Evolutionary conservation across 176 grass and related monocot species (phyloP), one percentile per base, ranked within the genome.

Genomic region (Paspalum vaginatum): DNA sequence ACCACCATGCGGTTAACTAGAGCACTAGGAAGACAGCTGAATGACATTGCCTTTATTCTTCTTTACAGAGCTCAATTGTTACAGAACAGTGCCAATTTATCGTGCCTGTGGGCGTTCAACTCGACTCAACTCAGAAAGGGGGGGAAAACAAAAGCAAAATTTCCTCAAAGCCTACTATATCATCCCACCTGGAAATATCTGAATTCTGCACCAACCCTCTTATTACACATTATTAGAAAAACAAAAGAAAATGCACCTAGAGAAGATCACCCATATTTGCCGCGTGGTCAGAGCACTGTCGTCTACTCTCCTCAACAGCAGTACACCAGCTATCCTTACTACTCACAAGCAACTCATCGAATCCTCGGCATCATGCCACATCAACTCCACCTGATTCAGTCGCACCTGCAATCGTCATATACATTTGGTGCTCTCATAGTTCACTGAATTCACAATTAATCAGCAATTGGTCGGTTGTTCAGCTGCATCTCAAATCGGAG

Each of bases 401-500:
- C 16, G 50, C 9, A 20, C 21, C 38, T 43, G 7, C 54, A 65
- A 69, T n/a, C 10, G 3, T 25, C 15, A 21, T 54, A 69, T 75
- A 26, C 61, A 87, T 20, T 54, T 26, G n/a, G 43, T 68, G 11
- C 6, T 55, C 40, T 24, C 24, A 52, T 5, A 42, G 43, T 22
- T 41, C 79, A 63, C 11, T 25, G 49, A 41, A 61, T 82, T 27
- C 46, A 70, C 54, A 14, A 69, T 46, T 80, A 98, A 89, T 98
- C 84, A 13, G 15, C 70, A 70, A 93, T 74, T n/a, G 0, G 5
- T 59, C 53, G 58, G 80, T 2, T 84, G 89, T 99, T 93, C 76
- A 99, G 79, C 46, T 80, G 86, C 1, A 9, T 20, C 75, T 99
- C 96, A 18, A 99, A 99, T 41, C 96, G 90, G 25, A 82, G 71